phyloP scores from a whole-genome alignment of 139 green algal genomes.

The Protoeuglena noctilucae region DNA sequence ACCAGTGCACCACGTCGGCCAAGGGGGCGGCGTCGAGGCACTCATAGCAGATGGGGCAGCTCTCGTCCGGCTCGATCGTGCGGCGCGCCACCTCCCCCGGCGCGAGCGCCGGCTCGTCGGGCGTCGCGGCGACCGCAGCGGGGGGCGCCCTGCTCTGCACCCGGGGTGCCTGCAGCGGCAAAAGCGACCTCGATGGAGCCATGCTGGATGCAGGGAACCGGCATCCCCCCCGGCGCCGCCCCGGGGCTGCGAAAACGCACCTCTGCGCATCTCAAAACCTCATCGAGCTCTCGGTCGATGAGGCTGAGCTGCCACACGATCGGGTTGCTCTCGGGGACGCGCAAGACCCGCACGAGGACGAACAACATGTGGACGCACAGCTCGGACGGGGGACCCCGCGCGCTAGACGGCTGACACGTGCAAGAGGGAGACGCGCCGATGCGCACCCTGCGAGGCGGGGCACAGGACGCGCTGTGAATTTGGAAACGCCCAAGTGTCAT shows the following conservation, averaged over 20 bases:
- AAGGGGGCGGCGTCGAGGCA: slow-evolving; percentile 18
- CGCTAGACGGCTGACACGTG: background rate
- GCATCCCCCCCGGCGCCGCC: background rate
- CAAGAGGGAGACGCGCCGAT: background rate
- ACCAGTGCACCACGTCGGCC: slow-evolving; percentile 33
- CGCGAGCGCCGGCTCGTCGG: background rate
- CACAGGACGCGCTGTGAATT: too few relatives aligned
- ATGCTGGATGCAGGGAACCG: background rate
- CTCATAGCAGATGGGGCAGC: slow-evolving; percentile 51
- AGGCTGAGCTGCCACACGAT: slow-evolving; percentile 47
- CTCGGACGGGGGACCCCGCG: slow-evolving; percentile 12
- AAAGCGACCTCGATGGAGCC: slow-evolving; percentile 13
- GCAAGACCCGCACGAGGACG: slow-evolving; percentile 43
- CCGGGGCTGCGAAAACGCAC: background rate
- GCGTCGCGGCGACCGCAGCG: background rate
- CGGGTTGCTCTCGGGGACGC: slow-evolving; percentile 33
- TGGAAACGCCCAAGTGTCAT: too few relatives aligned
- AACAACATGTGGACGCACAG: slow-evolving; percentile 43
- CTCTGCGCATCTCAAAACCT: slow-evolving; percentile 28
- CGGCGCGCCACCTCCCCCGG: background rate
- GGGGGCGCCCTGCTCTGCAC: background rate
- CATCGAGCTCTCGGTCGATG: slow-evolving; percentile 42
- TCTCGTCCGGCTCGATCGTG: slow-evolving; percentile 23
- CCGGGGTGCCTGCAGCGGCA: slow-evolving; percentile 11
- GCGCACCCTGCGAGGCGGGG: background rate